Conservation (phyloP, 495 filamentous ascomycete genomes). For the Pseudoneurospora amorphoporcata region DNA sequence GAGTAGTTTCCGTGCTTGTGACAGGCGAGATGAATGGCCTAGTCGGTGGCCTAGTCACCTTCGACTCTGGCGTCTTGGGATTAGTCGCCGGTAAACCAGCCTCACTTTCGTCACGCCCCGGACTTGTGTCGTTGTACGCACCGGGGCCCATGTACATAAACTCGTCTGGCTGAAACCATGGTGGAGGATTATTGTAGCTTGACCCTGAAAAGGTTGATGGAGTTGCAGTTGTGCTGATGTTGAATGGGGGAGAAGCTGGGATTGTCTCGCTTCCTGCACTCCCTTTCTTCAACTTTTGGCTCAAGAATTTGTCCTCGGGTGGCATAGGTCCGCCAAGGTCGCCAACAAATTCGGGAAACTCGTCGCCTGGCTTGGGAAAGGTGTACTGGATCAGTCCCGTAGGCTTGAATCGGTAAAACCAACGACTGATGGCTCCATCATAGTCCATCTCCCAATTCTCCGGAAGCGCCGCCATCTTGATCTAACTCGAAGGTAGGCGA, state of each 20-base stretch:
- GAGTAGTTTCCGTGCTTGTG: conserved; percentile 15
- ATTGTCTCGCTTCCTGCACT: neutral
- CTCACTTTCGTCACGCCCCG: conserved; percentile 25
- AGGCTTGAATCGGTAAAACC: conserved; percentile 37
- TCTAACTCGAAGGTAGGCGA: too few species aligned
- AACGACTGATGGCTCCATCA: conserved; percentile 29
- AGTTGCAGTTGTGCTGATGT: neutral
- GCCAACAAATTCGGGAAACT: conserved; percentile 37
- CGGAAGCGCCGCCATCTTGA: conserved; percentile 28
- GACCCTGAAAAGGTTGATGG: conserved; percentile 7
- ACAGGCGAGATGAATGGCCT: conserved; percentile 8
- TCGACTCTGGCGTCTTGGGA: neutral
- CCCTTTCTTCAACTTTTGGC: conserved; percentile 24
- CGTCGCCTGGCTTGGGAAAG: conserved; percentile 39
- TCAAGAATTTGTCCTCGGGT: conserved; percentile 26
- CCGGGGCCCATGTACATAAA: conserved; percentile 34
- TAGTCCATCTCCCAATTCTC: conserved; percentile 40
- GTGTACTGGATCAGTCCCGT: conserved; percentile 37
- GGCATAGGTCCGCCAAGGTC: conserved; percentile 22
- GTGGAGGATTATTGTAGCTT: neutral
- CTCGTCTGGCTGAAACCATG: conserved; percentile 31
- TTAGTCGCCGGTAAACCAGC: conserved; percentile 1
- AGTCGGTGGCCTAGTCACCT: neutral
- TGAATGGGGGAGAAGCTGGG: neutral
- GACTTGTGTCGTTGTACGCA: conserved; percentile 25